Conservation (phyloP, 2,329 filamentous ascomycete species). For the Didymella lethalis region DNA sequence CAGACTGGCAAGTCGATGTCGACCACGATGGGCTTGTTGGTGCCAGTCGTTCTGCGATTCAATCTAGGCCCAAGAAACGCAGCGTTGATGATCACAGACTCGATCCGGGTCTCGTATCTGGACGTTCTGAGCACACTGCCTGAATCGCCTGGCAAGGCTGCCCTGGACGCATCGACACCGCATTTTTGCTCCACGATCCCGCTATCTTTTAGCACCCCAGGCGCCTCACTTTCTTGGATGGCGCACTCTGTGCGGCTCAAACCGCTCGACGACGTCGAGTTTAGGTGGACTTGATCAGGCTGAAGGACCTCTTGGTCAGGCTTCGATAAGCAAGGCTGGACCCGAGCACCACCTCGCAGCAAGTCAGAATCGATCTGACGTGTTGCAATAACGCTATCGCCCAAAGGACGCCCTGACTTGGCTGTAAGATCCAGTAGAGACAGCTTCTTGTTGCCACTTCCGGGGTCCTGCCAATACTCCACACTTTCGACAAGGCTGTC, state of each 20-base stretch:
- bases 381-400: constrained; percentile 38
- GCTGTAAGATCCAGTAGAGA: constrained; percentile 68
- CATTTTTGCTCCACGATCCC: constrained; percentile 31
- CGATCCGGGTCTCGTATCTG: constrained; percentile 55
- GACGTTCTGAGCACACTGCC: constrained; percentile 11
- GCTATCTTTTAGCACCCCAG: constrained; percentile 26
- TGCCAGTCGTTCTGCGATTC: constrained; percentile 63
- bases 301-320: constrained; percentile 23
- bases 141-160: constrained; percentile 23
- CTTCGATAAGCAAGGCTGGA: constrained; percentile 29
- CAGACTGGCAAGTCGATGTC: constrained; percentile 76
- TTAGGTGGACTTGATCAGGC: constrained; percentile 33
- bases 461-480: constrained; percentile 67
- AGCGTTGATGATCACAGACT: constrained; percentile 84
- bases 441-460: constrained; percentile 65
- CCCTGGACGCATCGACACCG: constrained; percentile 37
- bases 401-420: constrained; percentile 39
- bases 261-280: constrained; percentile 25
- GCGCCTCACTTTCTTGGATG: constrained; percentile 35
- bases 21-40: constrained; percentile 84
- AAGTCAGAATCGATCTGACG: constrained; percentile 35
- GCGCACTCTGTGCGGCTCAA: constrained; percentile 27
- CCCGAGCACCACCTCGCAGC: constrained; percentile 20
- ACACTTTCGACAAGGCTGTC: constrained; percentile 37
- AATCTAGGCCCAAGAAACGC: constrained; percentile 74